Conservation (phyloP, 2,329 filamentous ascomycete genomes). For the Fusarium sp. region DNA sequence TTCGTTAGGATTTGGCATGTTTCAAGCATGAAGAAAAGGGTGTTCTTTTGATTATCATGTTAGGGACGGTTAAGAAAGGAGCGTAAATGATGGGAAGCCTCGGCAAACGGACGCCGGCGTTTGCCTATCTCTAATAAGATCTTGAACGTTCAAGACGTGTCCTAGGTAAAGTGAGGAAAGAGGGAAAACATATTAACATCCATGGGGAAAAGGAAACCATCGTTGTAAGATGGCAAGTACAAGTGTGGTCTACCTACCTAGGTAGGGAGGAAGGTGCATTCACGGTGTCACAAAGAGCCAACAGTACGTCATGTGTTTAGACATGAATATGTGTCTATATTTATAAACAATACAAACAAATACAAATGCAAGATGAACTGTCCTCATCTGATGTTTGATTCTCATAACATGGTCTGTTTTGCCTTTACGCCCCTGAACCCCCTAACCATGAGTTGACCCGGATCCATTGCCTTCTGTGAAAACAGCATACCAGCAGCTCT, state of each 20-base stretch:
- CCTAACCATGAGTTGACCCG: constrained; percentile 26
- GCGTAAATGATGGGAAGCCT: background rate
- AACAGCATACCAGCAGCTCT: constrained; percentile 31
- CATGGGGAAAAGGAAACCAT: no score
- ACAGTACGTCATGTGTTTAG: background rate
- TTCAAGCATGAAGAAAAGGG: background rate
- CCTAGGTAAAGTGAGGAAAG: background rate
- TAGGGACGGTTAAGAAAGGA: constrained; percentile 12
- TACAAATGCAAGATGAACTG: constrained; percentile 31
- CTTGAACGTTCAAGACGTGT: background rate
- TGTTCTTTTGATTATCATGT: background rate
- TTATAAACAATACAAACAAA: constrained; percentile 27
- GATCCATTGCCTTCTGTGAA: constrained; percentile 34
- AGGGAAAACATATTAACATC: background rate
- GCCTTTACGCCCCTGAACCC: constrained; percentile 43
- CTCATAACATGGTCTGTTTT: constrained; percentile 43
- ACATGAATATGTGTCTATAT: constrained; percentile 3
- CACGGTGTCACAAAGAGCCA: background rate
- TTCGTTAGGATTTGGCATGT: constrained; percentile 25
- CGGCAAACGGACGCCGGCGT: background rate
- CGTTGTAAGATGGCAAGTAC: background rate
- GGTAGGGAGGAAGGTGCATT: background rate
- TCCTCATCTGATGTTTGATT: constrained; percentile 40
- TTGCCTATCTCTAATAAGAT: background rate
- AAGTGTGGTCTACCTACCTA: background rate